Percentiles rank a stretch among this genome's conserved stretches.
phyloP scores from a whole-genome alignment of 495 filamentous ascomycete species.

The Astrocystis sublimbata region DNA sequence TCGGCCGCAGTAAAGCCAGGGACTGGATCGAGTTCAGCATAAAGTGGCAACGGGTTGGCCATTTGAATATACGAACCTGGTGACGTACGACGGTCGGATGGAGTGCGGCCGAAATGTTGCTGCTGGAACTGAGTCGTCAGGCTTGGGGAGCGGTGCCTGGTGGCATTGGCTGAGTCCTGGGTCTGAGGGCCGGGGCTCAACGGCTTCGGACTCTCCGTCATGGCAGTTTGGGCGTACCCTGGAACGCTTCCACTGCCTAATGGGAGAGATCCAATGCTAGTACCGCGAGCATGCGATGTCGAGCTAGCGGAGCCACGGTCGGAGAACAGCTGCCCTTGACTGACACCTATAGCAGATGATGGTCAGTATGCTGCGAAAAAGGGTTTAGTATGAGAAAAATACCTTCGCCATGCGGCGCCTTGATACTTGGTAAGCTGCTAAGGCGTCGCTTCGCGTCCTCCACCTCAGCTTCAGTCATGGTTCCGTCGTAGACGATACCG shows the following conservation, averaged over 20 bases:
- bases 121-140: constrained; percentile 66
- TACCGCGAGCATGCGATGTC: constrained; percentile 53
- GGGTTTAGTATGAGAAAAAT: constrained; percentile 44
- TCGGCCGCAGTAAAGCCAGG: constrained; percentile 52
- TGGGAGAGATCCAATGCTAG: constrained; percentile 50
- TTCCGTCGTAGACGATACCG: constrained; percentile 72
- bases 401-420: constrained; percentile 64
- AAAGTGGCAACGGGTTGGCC: constrained; percentile 23
- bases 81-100: constrained; percentile 42
- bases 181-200: constrained; percentile 71
- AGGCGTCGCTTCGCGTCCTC: constrained; percentile 55
- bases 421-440: constrained; percentile 70
- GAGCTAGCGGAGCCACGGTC: constrained; percentile 54
- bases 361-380: constrained; percentile 20
- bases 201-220: constrained; percentile 87
- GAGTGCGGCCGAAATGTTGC: constrained; percentile 61
- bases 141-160: constrained; percentile 69
- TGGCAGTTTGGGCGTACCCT: constrained; percentile 67
- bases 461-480: constrained; percentile 48
- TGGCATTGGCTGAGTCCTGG: constrained; percentile 51
- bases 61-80: constrained; percentile 42
- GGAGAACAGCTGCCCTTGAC: constrained; percentile 67
- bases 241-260: constrained; percentile 53
- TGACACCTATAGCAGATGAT: constrained; percentile 38
- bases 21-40: constrained; percentile 34